Evolutionary conservation across 2,329 filamentous ascomycete genomes (phyloP).

Genomic region (Harringtonia lauricola): DNA sequence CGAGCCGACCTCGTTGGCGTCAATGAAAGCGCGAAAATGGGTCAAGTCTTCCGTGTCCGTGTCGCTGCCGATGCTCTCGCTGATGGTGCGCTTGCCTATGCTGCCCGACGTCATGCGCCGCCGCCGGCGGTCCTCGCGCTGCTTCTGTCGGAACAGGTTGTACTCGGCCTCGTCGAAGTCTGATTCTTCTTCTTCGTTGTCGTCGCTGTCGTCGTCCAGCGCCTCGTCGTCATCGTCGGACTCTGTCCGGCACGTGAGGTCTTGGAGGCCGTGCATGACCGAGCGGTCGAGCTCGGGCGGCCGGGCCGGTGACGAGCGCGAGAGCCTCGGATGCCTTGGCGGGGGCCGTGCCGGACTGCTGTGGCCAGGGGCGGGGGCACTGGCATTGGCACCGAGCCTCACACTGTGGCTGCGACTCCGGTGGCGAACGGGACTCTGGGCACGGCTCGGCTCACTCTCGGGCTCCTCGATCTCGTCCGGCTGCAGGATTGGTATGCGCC

Average conservation of each 20-base stretch:
- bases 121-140: slow-evolving; percentile 30
- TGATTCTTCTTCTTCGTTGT: slow-evolving; percentile 20
- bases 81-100: slow-evolving; percentile 43
- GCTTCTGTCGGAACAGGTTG: slow-evolving; percentile 24
- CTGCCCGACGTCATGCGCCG: slow-evolving; percentile 39
- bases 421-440: slow-evolving; percentile 21
- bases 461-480: slow-evolving; percentile 36
- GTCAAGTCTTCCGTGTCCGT: slow-evolving; percentile 28
- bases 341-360: not conserved
- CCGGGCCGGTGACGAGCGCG: slow-evolving; percentile 6
- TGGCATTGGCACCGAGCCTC: too few species aligned
- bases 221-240: slow-evolving; percentile 15
- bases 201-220: slow-evolving; percentile 17
- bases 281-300: slow-evolving; percentile 26
- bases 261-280: slow-evolving; percentile 32
- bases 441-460: slow-evolving; percentile 9
- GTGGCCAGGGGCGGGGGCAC: too few species aligned
- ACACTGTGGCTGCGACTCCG: not conserved
- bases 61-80: slow-evolving; percentile 37
- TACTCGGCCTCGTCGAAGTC: slow-evolving; percentile 27
- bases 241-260: slow-evolving; percentile 30
- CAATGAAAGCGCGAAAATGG: slow-evolving; percentile 21
- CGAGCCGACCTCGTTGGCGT: slow-evolving; percentile 30
- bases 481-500: slow-evolving; percentile 28
- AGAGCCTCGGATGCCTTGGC: slow-evolving; percentile 3